phyloP scores from a whole-genome alignment of 345 rosid genomes.

The Mercurialis annua region DNA sequence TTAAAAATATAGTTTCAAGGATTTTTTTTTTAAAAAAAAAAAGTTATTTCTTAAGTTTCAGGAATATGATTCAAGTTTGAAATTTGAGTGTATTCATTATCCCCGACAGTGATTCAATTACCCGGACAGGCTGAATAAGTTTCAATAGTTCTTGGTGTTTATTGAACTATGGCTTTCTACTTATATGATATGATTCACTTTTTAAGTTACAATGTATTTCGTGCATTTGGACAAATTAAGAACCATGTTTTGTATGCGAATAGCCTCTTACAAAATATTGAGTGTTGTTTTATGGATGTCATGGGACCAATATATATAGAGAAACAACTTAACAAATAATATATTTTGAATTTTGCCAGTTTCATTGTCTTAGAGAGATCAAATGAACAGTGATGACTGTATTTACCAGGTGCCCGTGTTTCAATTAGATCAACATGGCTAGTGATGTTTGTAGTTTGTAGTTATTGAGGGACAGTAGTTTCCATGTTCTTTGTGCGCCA shows the following conservation, averaged over 20 bases:
- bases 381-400: background rate
- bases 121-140: background rate
- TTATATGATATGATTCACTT: constrained; percentile 4
- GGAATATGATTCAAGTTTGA: background rate
- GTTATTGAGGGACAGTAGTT: background rate
- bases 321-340: background rate
- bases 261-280: background rate
- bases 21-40: background rate
- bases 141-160: background rate
- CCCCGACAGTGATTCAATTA: background rate
- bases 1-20: background rate
- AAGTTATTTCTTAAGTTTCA: background rate
- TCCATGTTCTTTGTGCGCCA: background rate
- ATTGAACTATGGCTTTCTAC: background rate
- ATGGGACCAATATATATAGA: background rate
- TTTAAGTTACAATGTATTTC: constrained; percentile 1
- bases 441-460: background rate
- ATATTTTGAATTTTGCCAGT: background rate
- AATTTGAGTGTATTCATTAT: background rate
- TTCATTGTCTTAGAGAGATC: constrained; percentile 5
- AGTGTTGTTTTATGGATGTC: constrained; percentile 8
- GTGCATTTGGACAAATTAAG: background rate
- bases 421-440: background rate
- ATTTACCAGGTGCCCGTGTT: background rate
- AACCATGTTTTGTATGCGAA: background rate